phyloP scores from a whole-genome alignment of 2,329 filamentous ascomycete species.

The Ophiostoma populinum region DNA sequence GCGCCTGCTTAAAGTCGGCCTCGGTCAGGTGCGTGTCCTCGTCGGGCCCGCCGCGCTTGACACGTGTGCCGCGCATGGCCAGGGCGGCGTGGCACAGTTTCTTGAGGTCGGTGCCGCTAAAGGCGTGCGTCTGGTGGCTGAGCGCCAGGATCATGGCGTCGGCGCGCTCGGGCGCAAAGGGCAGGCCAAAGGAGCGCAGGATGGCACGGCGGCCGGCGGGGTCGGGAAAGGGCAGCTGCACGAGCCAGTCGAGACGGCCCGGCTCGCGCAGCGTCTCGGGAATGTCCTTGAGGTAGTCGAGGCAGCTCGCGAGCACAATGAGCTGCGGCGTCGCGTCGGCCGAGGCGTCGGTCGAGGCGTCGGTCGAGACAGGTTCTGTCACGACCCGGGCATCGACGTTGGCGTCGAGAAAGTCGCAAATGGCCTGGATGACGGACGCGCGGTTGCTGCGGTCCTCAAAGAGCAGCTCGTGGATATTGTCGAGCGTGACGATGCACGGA shows the following conservation, averaged over 20 bases:
- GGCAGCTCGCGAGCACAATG: slow-evolving; percentile 56
- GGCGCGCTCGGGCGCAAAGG: slow-evolving; percentile 27
- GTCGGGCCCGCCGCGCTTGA: background rate
- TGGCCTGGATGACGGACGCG: slow-evolving; percentile 29
- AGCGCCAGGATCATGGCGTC: slow-evolving; percentile 40
- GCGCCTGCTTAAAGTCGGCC: slow-evolving; percentile 45
- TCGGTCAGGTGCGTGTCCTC: slow-evolving; percentile 16
- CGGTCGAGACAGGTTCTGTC: background rate
- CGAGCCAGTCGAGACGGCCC: slow-evolving; percentile 46
- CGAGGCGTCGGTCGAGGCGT: background rate
- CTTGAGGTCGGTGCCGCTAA: slow-evolving; percentile 54
- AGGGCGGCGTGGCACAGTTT: background rate
- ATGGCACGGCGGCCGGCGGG: slow-evolving; percentile 55
- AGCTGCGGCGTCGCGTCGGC: slow-evolving; percentile 31
- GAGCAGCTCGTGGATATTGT: slow-evolving; percentile 56
- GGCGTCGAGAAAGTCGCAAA: slow-evolving; percentile 38
- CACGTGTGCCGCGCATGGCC: background rate
- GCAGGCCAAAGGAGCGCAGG: slow-evolving; percentile 38
- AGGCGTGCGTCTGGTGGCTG: slow-evolving; percentile 68
- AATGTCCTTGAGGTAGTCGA: slow-evolving; percentile 54
- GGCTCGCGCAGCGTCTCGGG: slow-evolving; percentile 49
- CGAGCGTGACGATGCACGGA: slow-evolving; percentile 65
- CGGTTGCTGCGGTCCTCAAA: slow-evolving; percentile 38
- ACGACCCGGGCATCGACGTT: slow-evolving; percentile 4
- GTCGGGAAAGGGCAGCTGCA: slow-evolving; percentile 66